phyloP scores from a whole-genome alignment of 305 asterid species.

The Fraxinus xanthoxyloides region DNA sequence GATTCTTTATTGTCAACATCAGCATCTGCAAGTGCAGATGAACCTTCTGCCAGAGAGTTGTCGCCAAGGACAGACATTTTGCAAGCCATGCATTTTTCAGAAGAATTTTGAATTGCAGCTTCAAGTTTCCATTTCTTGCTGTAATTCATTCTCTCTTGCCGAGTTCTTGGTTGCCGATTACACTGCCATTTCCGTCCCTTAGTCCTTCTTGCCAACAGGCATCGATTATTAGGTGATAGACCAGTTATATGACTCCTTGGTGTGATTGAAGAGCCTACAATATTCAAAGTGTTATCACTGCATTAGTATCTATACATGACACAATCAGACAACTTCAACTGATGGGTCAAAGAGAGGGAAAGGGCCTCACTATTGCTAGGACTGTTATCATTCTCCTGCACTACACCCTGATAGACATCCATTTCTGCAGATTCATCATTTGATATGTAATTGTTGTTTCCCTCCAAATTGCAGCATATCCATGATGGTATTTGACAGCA shows the following conservation, averaged over 20 bases:
- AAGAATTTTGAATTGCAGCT: constrained; percentile 29
- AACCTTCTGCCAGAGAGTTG: constrained; percentile 35
- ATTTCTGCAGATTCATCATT: constrained; percentile 82
- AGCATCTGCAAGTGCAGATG: constrained; percentile 36
- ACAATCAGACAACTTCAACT: background rate
- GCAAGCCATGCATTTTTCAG: constrained; percentile 57
- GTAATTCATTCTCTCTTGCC: constrained; percentile 60
- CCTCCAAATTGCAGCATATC: constrained; percentile 89
- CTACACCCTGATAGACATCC: constrained; percentile 74
- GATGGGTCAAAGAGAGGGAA: background rate
- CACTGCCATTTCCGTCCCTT: constrained; percentile 76
- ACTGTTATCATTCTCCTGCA: constrained; percentile 34
- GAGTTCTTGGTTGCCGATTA: constrained; percentile 65
- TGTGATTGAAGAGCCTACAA: constrained; percentile 51
- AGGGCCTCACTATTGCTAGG: constrained; percentile 33
- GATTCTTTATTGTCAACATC: constrained; percentile 39
- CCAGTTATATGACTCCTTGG: constrained; percentile 44
- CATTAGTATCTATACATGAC: background rate
- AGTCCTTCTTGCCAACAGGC: constrained; percentile 61
- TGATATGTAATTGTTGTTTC: constrained; percentile 40
- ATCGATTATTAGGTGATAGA: constrained; percentile 48
- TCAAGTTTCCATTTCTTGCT: constrained; percentile 67
- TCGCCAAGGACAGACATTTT: constrained; percentile 35
- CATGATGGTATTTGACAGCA: constrained; percentile 65
- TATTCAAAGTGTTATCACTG: constrained; percentile 21